Conservation (phyloP, 1,284 basidiomycete genomes). For the Cutaneotrichosporon arboriforme region DNA sequence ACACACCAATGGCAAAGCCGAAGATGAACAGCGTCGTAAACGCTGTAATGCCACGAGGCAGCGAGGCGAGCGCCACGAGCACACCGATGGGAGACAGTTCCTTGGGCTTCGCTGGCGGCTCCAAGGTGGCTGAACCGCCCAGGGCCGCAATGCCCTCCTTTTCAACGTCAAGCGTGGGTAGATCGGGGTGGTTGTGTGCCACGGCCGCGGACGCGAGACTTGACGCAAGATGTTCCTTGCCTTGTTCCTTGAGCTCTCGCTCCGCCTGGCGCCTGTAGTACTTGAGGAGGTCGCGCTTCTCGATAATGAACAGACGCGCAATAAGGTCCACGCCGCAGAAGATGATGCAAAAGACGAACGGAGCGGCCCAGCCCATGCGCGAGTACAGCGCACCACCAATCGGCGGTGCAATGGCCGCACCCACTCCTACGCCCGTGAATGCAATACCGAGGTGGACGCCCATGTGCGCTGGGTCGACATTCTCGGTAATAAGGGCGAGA, state of each 20-base stretch:
- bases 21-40: conserved; percentile 57
- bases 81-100: conserved; percentile 47
- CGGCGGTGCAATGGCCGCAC: conserved; percentile 54
- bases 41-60: conserved; percentile 57
- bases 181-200: no score
- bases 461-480: conserved; percentile 56
- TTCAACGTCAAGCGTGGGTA: no score
- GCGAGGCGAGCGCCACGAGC: conserved; percentile 52
- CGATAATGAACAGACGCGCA: conserved; percentile 51
- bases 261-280: not conserved
- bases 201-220: not conserved
- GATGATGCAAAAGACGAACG: conserved; percentile 65
- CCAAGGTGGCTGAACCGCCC: no score
- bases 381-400: conserved; percentile 64
- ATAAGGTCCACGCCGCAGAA: conserved; percentile 60
- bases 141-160: no score
- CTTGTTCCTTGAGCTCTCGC: not conserved
- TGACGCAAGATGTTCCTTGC: not conserved
- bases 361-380: conserved; percentile 64
- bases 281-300: conserved; percentile 26
- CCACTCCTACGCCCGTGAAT: conserved; percentile 63
- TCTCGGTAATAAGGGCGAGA: conserved; percentile 55
- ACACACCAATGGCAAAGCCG: conserved; percentile 49
- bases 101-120: not conserved
- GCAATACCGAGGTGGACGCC: conserved; percentile 68